phyloP scores from a whole-genome alignment of 768 basidiomycete species.

The Agaricus subrufescens region DNA sequence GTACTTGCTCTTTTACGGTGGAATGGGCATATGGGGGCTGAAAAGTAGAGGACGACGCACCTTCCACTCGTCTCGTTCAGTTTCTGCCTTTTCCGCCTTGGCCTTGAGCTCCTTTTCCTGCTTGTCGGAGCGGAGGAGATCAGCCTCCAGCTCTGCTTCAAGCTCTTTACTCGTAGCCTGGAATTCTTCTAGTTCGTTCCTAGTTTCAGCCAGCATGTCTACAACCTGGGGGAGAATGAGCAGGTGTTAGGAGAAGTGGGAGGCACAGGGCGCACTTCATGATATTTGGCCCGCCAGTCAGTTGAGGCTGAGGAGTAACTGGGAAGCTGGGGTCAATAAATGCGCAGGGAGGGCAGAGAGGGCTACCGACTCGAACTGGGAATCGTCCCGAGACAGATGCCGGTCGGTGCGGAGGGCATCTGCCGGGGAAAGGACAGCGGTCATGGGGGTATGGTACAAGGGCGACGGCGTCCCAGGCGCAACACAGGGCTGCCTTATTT shows the following conservation, averaged over 20 bases:
- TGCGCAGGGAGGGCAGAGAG: conserved; percentile 14
- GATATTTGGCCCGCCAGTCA: conserved; percentile 78
- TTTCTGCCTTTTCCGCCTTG: conserved; percentile 65
- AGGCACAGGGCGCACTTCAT: conserved; percentile 42
- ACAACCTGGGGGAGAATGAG: conserved; percentile 40
- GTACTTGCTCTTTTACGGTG: conserved; percentile 60
- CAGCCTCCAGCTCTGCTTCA: conserved; percentile 89
- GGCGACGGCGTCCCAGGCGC: neutral
- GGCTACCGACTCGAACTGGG: conserved; percentile 46
- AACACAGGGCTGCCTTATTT: conserved; percentile 22
- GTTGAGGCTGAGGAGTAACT: conserved; percentile 53
- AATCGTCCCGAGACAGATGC: conserved; percentile 64
- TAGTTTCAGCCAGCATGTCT: conserved; percentile 81
- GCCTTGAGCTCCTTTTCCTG: conserved; percentile 75
- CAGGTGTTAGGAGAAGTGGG: neutral
- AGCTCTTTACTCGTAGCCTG: conserved; percentile 85
- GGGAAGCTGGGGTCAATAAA: conserved; percentile 12
- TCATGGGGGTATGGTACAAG: conserved; percentile 33
- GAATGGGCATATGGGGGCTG: conserved; percentile 6
- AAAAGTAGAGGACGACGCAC: conserved; percentile 34
- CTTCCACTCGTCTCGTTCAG: conserved; percentile 91
- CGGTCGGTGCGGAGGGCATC: conserved; percentile 57
- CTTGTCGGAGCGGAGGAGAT: conserved; percentile 84
- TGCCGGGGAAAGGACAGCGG: conserved; percentile 58
- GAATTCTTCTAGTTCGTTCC: conserved; percentile 83